These are phyloP conservation scores for Colletotrichum sublineola DNA, from an alignment of 2,329 filamentous ascomycete species.

Conservation along the genomic window DNA sequence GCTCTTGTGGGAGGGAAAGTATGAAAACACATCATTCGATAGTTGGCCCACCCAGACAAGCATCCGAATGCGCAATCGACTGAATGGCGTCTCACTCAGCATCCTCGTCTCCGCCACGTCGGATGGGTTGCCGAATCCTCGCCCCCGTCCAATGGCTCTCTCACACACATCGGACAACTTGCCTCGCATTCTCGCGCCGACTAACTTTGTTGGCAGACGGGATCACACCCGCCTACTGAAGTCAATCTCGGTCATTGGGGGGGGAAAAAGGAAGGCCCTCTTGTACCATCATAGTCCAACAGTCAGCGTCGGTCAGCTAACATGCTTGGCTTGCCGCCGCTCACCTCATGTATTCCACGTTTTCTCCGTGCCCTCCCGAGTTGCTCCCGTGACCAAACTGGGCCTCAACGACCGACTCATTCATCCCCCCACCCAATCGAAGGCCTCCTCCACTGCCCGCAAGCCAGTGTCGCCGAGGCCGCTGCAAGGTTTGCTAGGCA, in stretches of 20 bases:
- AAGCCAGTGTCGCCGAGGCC: background rate
- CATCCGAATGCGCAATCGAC: background rate
- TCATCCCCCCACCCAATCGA: slow-evolving; percentile 8
- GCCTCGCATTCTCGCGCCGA: background rate
- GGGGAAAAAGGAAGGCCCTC: background rate
- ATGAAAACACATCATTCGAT: too few relatives aligned
- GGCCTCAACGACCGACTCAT: slow-evolving; percentile 2
- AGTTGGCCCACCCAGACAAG: too few relatives aligned
- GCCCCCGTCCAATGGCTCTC: background rate
- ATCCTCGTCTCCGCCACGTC: background rate
- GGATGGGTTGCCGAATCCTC: slow-evolving; percentile 15
- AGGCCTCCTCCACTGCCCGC: background rate
- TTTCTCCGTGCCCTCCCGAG: background rate
- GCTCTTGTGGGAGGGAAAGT: too few relatives aligned
- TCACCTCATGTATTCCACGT: background rate
- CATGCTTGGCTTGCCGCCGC: background rate
- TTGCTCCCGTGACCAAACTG: background rate
- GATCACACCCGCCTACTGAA: background rate
- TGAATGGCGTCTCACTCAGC: slow-evolving; percentile 13
- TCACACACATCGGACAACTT: slow-evolving; percentile 3
- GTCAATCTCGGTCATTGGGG: background rate
- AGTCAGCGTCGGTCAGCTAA: background rate
- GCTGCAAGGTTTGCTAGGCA: slow-evolving; percentile 9
- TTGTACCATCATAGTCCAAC: background rate
- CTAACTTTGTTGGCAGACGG: background rate